Evolutionary conservation across 1,284 basidiomycete species (phyloP).

Genomic region (Termitomyces sp.): DNA sequence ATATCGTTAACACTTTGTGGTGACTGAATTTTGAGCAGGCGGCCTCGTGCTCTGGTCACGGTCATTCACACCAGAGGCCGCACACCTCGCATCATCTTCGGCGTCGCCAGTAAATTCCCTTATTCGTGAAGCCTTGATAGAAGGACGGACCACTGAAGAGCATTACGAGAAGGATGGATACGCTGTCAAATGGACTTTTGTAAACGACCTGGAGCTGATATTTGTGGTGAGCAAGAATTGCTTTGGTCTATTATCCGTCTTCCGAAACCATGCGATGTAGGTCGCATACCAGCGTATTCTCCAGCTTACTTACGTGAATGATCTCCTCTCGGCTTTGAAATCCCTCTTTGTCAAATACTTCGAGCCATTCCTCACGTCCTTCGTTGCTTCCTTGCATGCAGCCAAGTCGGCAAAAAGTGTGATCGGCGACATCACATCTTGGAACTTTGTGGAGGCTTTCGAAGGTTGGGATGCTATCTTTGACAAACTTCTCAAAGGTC

Average conservation of each 20-base stretch:
- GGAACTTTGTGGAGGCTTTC: slow-evolving; percentile 70
- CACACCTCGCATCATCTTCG: slow-evolving; percentile 66
- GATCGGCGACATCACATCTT: slow-evolving; percentile 38
- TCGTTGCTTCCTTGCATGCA: slow-evolving; percentile 77
- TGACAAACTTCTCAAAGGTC: slow-evolving; percentile 66
- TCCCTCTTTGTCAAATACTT: slow-evolving; percentile 83
- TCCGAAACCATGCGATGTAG: slow-evolving; percentile 35
- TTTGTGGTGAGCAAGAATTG: slow-evolving; percentile 69
- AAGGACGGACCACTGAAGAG: slow-evolving; percentile 71
- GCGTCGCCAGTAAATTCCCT: slow-evolving; percentile 87
- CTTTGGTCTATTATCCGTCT: slow-evolving; percentile 3
- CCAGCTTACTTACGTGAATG: slow-evolving; percentile 91
- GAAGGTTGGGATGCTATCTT: slow-evolving; percentile 82
- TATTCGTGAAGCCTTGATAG: slow-evolving; percentile 86
- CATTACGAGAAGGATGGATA: slow-evolving; percentile 90
- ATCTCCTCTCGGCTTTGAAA: slow-evolving; percentile 78
- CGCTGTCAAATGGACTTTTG: slow-evolving; percentile 87
- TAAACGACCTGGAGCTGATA: slow-evolving; percentile 90
- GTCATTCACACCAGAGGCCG: slow-evolving; percentile 84
- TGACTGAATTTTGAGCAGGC: slow-evolving; percentile 43
- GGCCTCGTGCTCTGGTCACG: slow-evolving; percentile 91
- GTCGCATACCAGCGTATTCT: slow-evolving; percentile 97
- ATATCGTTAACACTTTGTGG: neutral
- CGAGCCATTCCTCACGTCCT: slow-evolving; percentile 73
- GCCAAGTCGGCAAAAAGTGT: slow-evolving; percentile 42